Base-by-base conservation (phyloP, 306 rosid species). In the Inga oerstediana region DNA sequence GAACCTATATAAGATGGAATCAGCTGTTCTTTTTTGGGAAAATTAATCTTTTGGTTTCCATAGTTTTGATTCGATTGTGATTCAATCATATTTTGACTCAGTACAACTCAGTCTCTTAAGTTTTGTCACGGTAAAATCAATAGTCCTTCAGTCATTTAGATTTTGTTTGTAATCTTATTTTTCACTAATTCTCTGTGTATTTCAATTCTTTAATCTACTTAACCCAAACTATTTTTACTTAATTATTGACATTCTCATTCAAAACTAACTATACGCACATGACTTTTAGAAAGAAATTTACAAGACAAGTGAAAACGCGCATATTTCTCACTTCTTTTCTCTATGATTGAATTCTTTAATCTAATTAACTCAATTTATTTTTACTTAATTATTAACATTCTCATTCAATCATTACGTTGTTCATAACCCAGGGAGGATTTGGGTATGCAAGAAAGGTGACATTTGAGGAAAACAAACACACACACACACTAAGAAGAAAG, bases 371-470 rank as follows among this genome's bases (percentile, higher is more conserved):
- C 4, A 4, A 27, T 3, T 10, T 5, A 12, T 64, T 12, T 22
- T 10, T 62, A 0, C 27, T 54, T 6, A 17, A 54, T 20, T 20
- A 17, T 5, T 20, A 62, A 59, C 7, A 64, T 15, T 65, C 44
- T 30, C 71, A 32, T 65, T 14, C 43, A 20, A 4, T 2, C 9
- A 64, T 41, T 10, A 4, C 1, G 4, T 20, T 80, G 3, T 73
- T 54, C 34, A 72, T 19, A 11, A 68, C 19, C 4, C 54, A 91
- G 92, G 90, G 92, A 68, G 91, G 94, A 79, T 6, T 15, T 0
- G 94, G 92, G 44, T 88, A 84, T 86, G 92, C 90, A 1, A 89
- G 56, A 46, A 84, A 86, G 10, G 83, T 91, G 27, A 76, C 48
- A 16, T 91, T 27, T 27, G 0, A 27, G 27, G 27, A 27, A 27